These are phyloP conservation scores for Lophium mytilinum DNA, from an alignment of 495 filamentous ascomycete genomes.

Conservation along the genomic window DNA sequence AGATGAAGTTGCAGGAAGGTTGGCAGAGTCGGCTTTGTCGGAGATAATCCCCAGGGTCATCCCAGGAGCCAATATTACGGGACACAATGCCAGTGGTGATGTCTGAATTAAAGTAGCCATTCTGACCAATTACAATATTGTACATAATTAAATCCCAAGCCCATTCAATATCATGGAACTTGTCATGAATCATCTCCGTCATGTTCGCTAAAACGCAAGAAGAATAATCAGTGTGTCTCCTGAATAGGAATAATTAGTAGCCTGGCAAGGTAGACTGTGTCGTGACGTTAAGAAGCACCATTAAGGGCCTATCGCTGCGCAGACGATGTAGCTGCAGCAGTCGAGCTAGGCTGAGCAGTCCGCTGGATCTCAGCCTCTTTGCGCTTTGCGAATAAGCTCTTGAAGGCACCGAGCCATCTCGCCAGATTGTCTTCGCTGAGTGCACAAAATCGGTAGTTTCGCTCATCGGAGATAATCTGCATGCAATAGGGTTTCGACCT, in stretches of 20 bases:
- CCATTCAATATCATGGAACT: background rate
- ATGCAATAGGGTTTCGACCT: slow-evolving; percentile 77
- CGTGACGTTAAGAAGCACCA: background rate
- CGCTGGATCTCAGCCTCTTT: slow-evolving; percentile 32
- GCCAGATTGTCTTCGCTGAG: slow-evolving; percentile 73
- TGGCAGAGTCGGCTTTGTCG: too few species aligned
- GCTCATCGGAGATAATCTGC: slow-evolving; percentile 91
- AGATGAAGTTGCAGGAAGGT: too few species aligned
- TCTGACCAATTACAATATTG: too few species aligned
- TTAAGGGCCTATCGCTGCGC: background rate
- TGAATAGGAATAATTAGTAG: background rate
- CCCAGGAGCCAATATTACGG: too few species aligned
- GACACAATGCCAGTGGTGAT: too few species aligned
- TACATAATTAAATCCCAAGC: too few species aligned
- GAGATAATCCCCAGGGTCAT: too few species aligned
- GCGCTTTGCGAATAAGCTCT: slow-evolving; percentile 74
- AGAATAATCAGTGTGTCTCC: background rate
- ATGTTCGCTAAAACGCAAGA: background rate
- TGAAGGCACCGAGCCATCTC: slow-evolving; percentile 80
- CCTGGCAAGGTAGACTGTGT: background rate
- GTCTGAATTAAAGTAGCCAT: too few species aligned
- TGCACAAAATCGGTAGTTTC: slow-evolving; percentile 81
- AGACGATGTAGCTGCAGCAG: background rate
- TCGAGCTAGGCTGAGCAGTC: background rate
- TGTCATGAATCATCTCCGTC: background rate